A percentile compares a stretch with the other conserved stretches of the same genome.
phyloP scores from a whole-genome alignment of 2,329 filamentous ascomycete genomes.

The Colletotrichum sp. region DNA sequence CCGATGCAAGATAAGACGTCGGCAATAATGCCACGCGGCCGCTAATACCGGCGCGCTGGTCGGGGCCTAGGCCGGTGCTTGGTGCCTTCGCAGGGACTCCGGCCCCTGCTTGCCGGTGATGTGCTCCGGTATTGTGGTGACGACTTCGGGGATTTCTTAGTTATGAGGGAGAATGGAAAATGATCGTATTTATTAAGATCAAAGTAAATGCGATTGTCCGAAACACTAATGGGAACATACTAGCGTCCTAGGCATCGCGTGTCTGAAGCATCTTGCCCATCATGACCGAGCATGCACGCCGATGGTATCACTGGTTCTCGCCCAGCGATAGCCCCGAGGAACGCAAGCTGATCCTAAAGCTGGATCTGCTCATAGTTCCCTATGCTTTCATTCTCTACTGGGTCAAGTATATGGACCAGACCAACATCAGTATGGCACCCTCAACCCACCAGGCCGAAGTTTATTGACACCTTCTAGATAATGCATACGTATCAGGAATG shows the following conservation, averaged over 20 bases:
- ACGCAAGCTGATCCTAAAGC: slow-evolving; percentile 56
- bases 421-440: slow-evolving; percentile 50
- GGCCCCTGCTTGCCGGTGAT: not conserved
- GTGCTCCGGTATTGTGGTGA: not conserved
- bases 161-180: too few species aligned
- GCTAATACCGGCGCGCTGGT: not conserved
- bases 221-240: not conserved
- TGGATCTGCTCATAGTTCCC: slow-evolving; percentile 60
- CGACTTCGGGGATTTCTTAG: not conserved
- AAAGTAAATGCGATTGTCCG: not conserved
- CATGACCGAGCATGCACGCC: not conserved
- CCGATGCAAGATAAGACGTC: not conserved
- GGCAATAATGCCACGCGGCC: not conserved
- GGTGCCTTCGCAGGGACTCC: not conserved
- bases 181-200: not conserved
- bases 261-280: not conserved
- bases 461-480: not conserved
- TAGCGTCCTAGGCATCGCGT: not conserved
- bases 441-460: too few species aligned
- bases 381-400: slow-evolving; percentile 62
- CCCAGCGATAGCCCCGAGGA: slow-evolving; percentile 54
- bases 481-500: slow-evolving; percentile 12
- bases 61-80: not conserved
- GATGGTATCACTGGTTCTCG: slow-evolving; percentile 48
- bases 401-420: slow-evolving; percentile 61